phyloP scores from a whole-genome alignment of 1,284 basidiomycete species.

The Caloboletus inedulis region DNA sequence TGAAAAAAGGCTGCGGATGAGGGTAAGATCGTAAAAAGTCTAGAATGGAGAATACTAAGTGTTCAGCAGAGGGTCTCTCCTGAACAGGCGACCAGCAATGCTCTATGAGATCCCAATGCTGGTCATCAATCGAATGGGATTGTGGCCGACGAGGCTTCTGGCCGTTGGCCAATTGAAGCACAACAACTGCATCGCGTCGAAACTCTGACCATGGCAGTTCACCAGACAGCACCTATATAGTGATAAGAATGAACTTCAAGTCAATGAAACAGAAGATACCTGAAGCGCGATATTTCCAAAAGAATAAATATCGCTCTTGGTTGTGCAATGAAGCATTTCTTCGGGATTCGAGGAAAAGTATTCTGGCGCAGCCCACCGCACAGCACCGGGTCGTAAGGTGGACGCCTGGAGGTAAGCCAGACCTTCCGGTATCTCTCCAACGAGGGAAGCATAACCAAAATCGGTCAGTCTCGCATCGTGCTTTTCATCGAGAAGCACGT shows the following conservation, averaged over 20 bases:
- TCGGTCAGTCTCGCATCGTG: slow-evolving; percentile 5
- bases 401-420: slow-evolving; percentile 5
- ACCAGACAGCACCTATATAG: slow-evolving; percentile 11
- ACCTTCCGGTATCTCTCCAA: slow-evolving; percentile 6
- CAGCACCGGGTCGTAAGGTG: slow-evolving; percentile 9
- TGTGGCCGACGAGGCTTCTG: slow-evolving; percentile 7
- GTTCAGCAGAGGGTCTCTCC: slow-evolving; percentile 5
- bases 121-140: slow-evolving; percentile 2
- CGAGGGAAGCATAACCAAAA: slow-evolving; percentile 9
- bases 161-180: slow-evolving; percentile 4
- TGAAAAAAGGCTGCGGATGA: neutral
- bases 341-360: neutral
- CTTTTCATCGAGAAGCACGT: slow-evolving; percentile 3
- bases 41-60: slow-evolving; percentile 32
- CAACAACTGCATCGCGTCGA: neutral
- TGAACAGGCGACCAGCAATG: slow-evolving; percentile 4
- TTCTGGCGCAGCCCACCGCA: slow-evolving; percentile 20
- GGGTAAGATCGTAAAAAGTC: slow-evolving; percentile 1
- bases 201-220: slow-evolving; percentile 9
- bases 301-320: slow-evolving; percentile 19
- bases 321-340: neutral
- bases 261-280: neutral
- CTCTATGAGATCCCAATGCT: slow-evolving; percentile 12
- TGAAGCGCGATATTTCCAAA: slow-evolving; percentile 11
- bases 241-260: neutral